Conservation (phyloP, 768 basidiomycete species). For the Gymnopilus dilepis region DNA sequence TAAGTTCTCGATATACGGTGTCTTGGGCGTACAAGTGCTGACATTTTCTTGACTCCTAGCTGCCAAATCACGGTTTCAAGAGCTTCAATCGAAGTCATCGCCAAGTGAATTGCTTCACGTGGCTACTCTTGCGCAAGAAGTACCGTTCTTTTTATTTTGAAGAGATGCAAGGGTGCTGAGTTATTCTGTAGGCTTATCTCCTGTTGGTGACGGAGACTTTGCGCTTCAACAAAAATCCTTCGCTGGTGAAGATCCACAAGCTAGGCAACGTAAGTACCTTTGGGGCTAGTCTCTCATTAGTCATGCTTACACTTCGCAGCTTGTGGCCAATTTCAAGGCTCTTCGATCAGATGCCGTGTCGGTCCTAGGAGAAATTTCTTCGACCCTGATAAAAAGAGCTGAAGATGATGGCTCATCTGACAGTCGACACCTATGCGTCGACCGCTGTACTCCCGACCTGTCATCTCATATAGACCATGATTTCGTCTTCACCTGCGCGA, state of each 20-base stretch:
- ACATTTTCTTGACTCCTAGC: slow-evolving; percentile 39
- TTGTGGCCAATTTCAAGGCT: slow-evolving; percentile 69
- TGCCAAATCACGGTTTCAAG: slow-evolving; percentile 57
- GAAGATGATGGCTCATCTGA: slow-evolving; percentile 60
- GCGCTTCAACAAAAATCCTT: slow-evolving; percentile 78
- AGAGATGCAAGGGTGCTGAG: slow-evolving; percentile 6
- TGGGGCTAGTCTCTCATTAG: background rate
- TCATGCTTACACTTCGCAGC: slow-evolving; percentile 41
- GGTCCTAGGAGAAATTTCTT: slow-evolving; percentile 63
- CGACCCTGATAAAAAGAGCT: slow-evolving; percentile 50
- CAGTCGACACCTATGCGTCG: slow-evolving; percentile 55
- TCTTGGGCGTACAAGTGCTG: background rate
- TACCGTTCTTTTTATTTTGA: slow-evolving; percentile 23
- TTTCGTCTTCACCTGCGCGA: slow-evolving; percentile 62
- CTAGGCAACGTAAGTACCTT: slow-evolving; percentile 62
- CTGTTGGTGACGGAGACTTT: slow-evolving; percentile 71
- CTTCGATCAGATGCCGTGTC: slow-evolving; percentile 58
- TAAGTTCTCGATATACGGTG: slow-evolving; percentile 26
- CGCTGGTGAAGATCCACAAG: slow-evolving; percentile 75
- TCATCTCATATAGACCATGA: slow-evolving; percentile 63
- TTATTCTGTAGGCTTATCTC: slow-evolving; percentile 64
- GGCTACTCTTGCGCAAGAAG: slow-evolving; percentile 79
- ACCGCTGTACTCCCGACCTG: slow-evolving; percentile 47
- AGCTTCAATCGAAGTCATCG: slow-evolving; percentile 44
- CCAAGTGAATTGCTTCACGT: slow-evolving; percentile 71